phyloP scores from a whole-genome alignment of 805 yeast genomes.

The Helenozyma rhizophorensis region DNA sequence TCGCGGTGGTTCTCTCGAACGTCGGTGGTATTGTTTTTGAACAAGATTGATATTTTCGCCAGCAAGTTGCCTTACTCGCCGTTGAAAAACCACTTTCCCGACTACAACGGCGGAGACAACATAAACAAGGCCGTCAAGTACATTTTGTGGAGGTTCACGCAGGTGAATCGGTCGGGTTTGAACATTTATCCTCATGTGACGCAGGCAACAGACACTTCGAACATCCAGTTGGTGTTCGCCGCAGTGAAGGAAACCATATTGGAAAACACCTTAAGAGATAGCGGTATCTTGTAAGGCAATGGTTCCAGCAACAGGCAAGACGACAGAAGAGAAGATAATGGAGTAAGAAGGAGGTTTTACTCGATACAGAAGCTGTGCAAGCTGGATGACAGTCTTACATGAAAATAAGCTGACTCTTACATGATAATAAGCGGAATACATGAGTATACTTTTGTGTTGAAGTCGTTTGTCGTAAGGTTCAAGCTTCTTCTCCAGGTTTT shows the following conservation, averaged over 20 bases:
- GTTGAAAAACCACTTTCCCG: constrained; percentile 78
- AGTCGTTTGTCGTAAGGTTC: too few species aligned
- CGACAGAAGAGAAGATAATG: too few species aligned
- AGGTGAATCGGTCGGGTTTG: constrained; percentile 75
- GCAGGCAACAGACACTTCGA: constrained; percentile 90
- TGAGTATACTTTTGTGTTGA: too few species aligned
- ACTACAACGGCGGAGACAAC: constrained; percentile 85
- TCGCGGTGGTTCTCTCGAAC: constrained; percentile 90
- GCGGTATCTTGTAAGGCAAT: constrained; percentile 60
- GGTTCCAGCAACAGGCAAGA: too few species aligned
- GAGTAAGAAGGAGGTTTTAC: too few species aligned
- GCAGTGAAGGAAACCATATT: constrained; percentile 78
- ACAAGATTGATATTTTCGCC: constrained; percentile 86
- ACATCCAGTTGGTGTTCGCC: constrained; percentile 79
- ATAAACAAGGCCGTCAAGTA: constrained; percentile 89
- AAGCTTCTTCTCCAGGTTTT: too few species aligned
- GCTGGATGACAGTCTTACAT: too few species aligned
- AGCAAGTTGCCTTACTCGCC: constrained; percentile 82
- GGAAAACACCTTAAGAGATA: constrained; percentile 70
- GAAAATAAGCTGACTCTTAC: too few species aligned
- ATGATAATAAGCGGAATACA: too few species aligned
- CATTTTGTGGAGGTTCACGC: constrained; percentile 85
- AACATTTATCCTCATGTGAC: constrained; percentile 88
- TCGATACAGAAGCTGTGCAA: too few species aligned
- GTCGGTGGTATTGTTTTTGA: constrained; percentile 79